phyloP scores from a whole-genome alignment of 441 rosid species.

The Populus hybrid region DNA sequence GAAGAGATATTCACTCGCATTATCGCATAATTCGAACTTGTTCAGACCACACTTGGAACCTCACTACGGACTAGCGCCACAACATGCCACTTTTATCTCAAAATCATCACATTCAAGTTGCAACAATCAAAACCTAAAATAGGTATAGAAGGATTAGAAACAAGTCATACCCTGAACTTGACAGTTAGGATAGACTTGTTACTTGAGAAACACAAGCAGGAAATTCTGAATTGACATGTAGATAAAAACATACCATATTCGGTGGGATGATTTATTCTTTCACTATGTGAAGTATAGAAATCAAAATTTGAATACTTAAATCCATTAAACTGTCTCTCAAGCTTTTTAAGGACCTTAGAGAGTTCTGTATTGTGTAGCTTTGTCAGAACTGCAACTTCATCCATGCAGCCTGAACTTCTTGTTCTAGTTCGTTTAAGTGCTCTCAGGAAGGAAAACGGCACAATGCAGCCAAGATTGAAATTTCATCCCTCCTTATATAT shows the following conservation, averaged over 20 bases:
- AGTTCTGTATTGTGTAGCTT: no score
- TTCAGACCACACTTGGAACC: neutral
- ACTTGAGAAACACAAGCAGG: neutral
- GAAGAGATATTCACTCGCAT: constrained; percentile 21
- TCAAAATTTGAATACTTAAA: neutral
- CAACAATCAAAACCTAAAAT: neutral
- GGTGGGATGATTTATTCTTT: constrained; percentile 33
- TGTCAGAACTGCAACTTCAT: no score
- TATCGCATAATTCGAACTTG: constrained; percentile 5
- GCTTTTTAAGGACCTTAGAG: no score
- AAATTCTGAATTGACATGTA: neutral
- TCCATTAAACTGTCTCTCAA: no score
- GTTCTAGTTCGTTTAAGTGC: no score
- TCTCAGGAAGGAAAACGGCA: no score
- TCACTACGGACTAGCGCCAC: constrained; percentile 6
- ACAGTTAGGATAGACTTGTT: neutral
- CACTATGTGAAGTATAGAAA: constrained; percentile 16
- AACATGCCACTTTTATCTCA: constrained; percentile 13
- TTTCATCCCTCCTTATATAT: no score
- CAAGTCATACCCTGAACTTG: neutral
- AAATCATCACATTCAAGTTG: neutral
- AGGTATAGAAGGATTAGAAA: neutral
- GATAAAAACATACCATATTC: constrained; percentile 23
- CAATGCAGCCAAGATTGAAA: no score
- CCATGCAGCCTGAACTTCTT: no score